Base-by-base conservation (phyloP, 352 stramenopile species). In the Pythium chondricola region DNA sequence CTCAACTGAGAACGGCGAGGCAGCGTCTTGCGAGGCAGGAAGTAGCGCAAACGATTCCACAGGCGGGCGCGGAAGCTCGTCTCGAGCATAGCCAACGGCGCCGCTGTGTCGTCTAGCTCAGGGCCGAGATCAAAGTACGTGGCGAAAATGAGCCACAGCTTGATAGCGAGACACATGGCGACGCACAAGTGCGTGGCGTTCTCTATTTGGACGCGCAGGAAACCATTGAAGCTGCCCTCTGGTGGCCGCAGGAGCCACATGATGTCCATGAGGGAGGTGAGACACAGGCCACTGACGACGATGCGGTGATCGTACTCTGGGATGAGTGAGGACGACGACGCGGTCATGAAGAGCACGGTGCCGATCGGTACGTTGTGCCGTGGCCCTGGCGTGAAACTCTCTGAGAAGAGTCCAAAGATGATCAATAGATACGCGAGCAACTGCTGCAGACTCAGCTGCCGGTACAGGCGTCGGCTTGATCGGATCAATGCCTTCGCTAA, bases 331-430 rank as follows among this genome's bases (percentile, higher is more conserved):
- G 33, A 39, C 9, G 33, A 39, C 1, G 35, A 27, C 20, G 43
- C 25, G 8, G 17, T 29, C 52, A 79, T 65, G 33, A 88, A 74
- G 18, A 85, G 44, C 24, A 53, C 38, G 22, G 83, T 72, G 10
- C 71, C 77, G 13, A 89, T 67, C 2, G 80, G 72, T 6, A 82
- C 69, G 52, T 92, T 92, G 67, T 88, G 83, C 5, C 80, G 60
- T 20, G 80, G 79, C 14, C 63, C 68, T 5, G 77, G 80, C 2
- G 77, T 85, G 11, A 73, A 63, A 17, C 64, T 63, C 44, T 89
- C 77, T 2, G 74, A 85, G 10, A 89, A 13, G 44, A 92, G 67
- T 1, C 71, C 73, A n/a, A 63, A 52, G 31, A 89, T 18, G 16
- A 86, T 39, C 26, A 86, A 60, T 24, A 72, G 8, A 38, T 81